Percentiles rank a stretch among this genome's conserved stretches.
Evolutionary conservation across 306 rosid species (phyloP).

Genomic region (Spatholobus suberectus): DNA sequence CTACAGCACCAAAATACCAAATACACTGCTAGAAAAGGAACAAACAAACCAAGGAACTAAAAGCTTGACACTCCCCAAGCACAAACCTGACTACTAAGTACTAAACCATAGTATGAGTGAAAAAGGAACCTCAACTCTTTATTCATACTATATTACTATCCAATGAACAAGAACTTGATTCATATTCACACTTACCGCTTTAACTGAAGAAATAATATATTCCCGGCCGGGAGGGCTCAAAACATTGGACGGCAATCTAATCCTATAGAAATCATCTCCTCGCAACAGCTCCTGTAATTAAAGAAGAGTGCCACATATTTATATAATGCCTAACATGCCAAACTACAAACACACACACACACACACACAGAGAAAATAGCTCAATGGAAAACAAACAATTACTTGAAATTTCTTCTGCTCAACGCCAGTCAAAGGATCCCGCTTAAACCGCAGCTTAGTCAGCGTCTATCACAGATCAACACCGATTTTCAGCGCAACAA

Average conservation of each 20-base stretch:
- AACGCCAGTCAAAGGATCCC: constrained; percentile 64
- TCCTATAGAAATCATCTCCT: constrained; percentile 84
- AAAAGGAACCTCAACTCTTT: constrained; percentile 1
- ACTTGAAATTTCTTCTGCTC: constrained; percentile 76
- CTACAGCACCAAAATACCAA: constrained; percentile 7
- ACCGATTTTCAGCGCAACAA: constrained; percentile 32
- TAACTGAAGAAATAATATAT: constrained; percentile 77
- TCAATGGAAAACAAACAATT: constrained; percentile 6
- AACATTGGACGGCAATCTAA: constrained; percentile 87
- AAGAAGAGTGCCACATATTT: constrained; percentile 30
- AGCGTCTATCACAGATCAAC: constrained; percentile 66
- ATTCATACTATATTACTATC: neutral
- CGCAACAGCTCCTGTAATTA: constrained; percentile 65
- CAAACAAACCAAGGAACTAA: neutral
- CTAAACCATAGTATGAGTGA: constrained; percentile 14
- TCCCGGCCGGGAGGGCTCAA: constrained; percentile 74
- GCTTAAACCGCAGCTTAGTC: constrained; percentile 90
- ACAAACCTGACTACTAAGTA: constrained; percentile 20
- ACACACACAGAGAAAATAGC: neutral
- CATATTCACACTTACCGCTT: constrained; percentile 69
- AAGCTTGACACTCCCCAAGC: constrained; percentile 12
- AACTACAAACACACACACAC: neutral
- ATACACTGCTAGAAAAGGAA: constrained; percentile 21
- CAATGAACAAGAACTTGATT: constrained; percentile 19
- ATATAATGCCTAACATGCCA: constrained; percentile 20